Conservation (phyloP, 2,329 filamentous ascomycete species). For the Neocatenulostroma microsporum region DNA sequence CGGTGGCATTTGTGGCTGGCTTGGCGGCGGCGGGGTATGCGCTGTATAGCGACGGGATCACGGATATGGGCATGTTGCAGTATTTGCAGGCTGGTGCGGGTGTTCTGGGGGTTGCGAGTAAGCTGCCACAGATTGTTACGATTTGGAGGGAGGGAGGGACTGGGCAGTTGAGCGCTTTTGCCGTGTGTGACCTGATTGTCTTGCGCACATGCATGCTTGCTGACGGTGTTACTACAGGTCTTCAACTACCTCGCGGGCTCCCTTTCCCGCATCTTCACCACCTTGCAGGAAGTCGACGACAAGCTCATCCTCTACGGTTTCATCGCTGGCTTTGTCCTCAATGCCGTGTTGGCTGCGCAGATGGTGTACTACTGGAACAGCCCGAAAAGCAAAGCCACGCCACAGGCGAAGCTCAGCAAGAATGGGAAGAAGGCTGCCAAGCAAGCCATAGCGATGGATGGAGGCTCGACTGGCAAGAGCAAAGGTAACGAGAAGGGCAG, state of each 20-base stretch:
- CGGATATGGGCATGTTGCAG: conserved; percentile 59
- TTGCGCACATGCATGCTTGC: too few species aligned
- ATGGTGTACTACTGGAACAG: conserved; percentile 96
- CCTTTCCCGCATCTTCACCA: conserved; percentile 92
- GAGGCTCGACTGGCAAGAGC: too few species aligned
- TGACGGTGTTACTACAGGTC: conserved; percentile 55
- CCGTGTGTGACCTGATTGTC: conserved; percentile 55
- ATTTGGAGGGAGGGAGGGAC: conserved; percentile 81
- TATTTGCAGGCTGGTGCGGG: conserved; percentile 81
- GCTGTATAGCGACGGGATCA: conserved; percentile 58
- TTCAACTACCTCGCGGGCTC: conserved; percentile 97
- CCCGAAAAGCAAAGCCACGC: conserved; percentile 33
- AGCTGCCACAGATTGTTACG: conserved; percentile 84
- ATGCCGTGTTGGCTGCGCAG: conserved; percentile 75
- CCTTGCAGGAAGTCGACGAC: conserved; percentile 93
- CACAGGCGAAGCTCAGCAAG: conserved; percentile 33
- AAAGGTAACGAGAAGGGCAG: too few species aligned
- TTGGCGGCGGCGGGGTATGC: conserved; percentile 62
- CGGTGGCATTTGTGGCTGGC: conserved; percentile 69
- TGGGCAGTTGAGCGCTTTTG: conserved; percentile 92
- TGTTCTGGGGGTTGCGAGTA: conserved; percentile 74
- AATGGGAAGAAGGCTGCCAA: conserved; percentile 27
- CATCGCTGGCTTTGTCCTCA: conserved; percentile 82
- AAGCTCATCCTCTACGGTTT: conserved; percentile 94
- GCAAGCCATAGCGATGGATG: conserved; percentile 7